Conservation (phyloP, 1,284 basidiomycete genomes). For the Caloboletus firmus region DNA sequence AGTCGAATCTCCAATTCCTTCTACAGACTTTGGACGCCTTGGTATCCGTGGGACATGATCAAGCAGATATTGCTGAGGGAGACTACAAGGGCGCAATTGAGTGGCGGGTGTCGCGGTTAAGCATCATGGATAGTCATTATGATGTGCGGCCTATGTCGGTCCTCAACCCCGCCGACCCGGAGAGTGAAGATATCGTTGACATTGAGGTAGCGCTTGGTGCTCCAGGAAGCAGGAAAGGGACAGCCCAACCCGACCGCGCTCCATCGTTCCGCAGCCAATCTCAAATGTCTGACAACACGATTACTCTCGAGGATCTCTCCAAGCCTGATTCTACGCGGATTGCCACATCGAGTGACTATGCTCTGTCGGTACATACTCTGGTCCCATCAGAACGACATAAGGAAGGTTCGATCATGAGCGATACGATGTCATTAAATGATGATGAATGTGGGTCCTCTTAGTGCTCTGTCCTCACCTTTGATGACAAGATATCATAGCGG, state of each 20-base stretch:
- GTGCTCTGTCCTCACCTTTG: background rate
- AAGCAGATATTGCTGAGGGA: constrained; percentile 62
- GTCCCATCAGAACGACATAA: constrained; percentile 22
- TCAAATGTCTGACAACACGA: constrained; percentile 37
- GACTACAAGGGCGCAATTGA: constrained; percentile 73
- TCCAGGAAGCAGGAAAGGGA: constrained; percentile 29
- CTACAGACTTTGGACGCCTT: constrained; percentile 61
- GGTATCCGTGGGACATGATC: constrained; percentile 63
- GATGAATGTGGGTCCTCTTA: constrained; percentile 38
- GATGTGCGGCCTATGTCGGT: constrained; percentile 41
- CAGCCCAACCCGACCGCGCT: constrained; percentile 21
- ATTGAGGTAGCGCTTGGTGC: constrained; percentile 54
- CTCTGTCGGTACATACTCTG: constrained; percentile 28
- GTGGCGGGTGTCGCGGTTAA: constrained; percentile 68
- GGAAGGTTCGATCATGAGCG: constrained; percentile 24
- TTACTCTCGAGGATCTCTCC: constrained; percentile 34
- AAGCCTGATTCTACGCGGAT: constrained; percentile 18
- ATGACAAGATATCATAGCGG: constrained; percentile 22
- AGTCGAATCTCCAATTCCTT: constrained; percentile 54
- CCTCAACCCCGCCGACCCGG: constrained; percentile 39
- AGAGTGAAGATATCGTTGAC: constrained; percentile 61
- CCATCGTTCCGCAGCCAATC: constrained; percentile 36
- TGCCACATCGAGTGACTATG: constrained; percentile 26
- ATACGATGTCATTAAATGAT: constrained; percentile 31
- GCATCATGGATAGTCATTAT: constrained; percentile 53